Evolutionary conservation across 768 basidiomycete genomes (phyloP).

Genomic region (Hygrophorus russula): DNA sequence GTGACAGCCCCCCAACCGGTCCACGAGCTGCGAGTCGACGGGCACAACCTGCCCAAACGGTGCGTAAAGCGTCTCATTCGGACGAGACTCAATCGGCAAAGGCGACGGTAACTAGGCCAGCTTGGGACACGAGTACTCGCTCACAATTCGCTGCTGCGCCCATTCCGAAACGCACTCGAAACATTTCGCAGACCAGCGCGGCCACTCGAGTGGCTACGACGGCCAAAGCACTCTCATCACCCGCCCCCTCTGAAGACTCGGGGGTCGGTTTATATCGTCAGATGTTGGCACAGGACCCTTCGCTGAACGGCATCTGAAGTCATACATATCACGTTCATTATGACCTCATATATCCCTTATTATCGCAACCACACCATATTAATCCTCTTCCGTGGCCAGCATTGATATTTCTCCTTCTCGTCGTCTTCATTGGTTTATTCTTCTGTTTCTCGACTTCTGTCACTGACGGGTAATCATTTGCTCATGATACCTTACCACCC

Average conservation of each 20-base stretch:
- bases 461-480: too few species aligned
- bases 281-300: constrained; percentile 66
- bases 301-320: constrained; percentile 37
- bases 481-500: too few species aligned
- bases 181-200: constrained; percentile 64
- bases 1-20: constrained; percentile 30
- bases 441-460: constrained; percentile 11
- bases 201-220: constrained; percentile 30
- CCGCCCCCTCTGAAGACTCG: constrained; percentile 73
- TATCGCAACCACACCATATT: constrained; percentile 13
- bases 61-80: constrained; percentile 32
- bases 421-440: too few species aligned
- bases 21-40: constrained; percentile 56
- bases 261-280: constrained; percentile 78
- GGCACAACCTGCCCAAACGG: constrained; percentile 35
- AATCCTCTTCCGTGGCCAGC: constrained; percentile 10
- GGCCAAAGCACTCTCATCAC: constrained; percentile 45
- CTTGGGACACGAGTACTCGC: constrained; percentile 60
- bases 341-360: constrained; percentile 7
- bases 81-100: constrained; percentile 61
- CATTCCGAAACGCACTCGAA: constrained; percentile 49
- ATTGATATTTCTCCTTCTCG: constrained; percentile 11
- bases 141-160: constrained; percentile 20
- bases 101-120: constrained; percentile 65
- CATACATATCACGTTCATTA: constrained; percentile 7